A percentile compares a stretch with the other conserved stretches of the same genome.
Evolutionary conservation across 2,329 filamentous ascomycete species (phyloP).

Genomic region (Ascomycota sp.): DNA sequence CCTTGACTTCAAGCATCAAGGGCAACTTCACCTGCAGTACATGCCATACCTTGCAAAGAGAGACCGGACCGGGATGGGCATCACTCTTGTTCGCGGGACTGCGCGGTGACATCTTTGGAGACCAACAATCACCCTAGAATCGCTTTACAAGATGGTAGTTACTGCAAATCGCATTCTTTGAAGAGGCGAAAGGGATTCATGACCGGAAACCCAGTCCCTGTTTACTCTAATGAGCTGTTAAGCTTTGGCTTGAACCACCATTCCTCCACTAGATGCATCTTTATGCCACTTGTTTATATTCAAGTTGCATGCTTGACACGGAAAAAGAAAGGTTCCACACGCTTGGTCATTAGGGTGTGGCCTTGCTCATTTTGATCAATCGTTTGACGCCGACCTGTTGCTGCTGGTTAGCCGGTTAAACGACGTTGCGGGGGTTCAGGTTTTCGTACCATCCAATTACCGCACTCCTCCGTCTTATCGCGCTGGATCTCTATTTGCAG

Average conservation of each 20-base stretch:
- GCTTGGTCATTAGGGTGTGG: conserved; percentile 29
- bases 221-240: neutral
- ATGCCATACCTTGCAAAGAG: too few relatives aligned
- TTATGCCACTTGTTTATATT: neutral
- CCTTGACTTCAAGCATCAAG: too few relatives aligned
- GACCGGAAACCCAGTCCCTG: neutral
- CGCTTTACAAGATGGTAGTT: too few relatives aligned
- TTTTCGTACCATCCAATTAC: conserved; percentile 62
- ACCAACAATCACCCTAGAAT: too few relatives aligned
- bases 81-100: too few relatives aligned
- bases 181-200: too few relatives aligned
- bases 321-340: neutral
- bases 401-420: conserved; percentile 16
- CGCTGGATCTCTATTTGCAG: conserved; percentile 59
- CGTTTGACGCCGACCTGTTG: conserved; percentile 53
- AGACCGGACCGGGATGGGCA: too few relatives aligned
- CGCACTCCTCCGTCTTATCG: conserved; percentile 61
- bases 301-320: neutral
- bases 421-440: neutral
- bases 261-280: neutral
- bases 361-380: conserved; percentile 61
- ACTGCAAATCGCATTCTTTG: too few relatives aligned
- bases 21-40: too few relatives aligned
- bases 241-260: neutral
- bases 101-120: too few relatives aligned